phyloP scores from a whole-genome alignment of 108 stramenopile genomes.

The Skeletonema grethae region DNA sequence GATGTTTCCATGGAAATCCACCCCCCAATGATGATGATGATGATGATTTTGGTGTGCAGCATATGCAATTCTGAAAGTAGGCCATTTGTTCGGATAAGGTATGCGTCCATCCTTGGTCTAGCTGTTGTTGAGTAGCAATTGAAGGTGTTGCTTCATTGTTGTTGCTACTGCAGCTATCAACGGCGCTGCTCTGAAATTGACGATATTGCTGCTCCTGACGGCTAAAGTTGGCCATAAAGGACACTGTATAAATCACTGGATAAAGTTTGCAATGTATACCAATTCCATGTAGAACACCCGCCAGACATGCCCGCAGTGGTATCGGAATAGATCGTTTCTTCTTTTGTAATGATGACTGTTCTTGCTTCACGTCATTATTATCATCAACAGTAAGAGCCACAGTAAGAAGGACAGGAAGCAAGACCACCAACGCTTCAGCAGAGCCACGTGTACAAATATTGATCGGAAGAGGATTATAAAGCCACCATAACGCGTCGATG shows the following conservation, averaged over 20 bases:
- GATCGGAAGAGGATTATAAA: slow-evolving; percentile 91
- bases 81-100: slow-evolving; percentile 24
- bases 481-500: slow-evolving; percentile 76
- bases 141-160: not conserved
- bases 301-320: slow-evolving; percentile 47
- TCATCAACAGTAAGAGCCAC: slow-evolving; percentile 46
- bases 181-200: not conserved
- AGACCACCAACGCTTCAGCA: slow-evolving; percentile 82
- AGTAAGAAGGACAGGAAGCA: slow-evolving; percentile 83
- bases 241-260: slow-evolving; percentile 85
- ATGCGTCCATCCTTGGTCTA: slow-evolving; percentile 21
- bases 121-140: not conserved
- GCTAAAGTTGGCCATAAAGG: slow-evolving; percentile 71
- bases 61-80: slow-evolving; percentile 20
- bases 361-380: not conserved
- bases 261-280: slow-evolving; percentile 86
- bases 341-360: not conserved
- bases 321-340: not conserved
- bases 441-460: slow-evolving; percentile 95
- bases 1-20: slow-evolving; percentile 48
- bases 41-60: slow-evolving; percentile 15
- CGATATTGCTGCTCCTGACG: slow-evolving; percentile 26
- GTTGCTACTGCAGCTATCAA: not conserved
- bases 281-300: slow-evolving; percentile 80
- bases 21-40: not conserved